A percentile compares a stretch with the other conserved stretches of the same genome.
Conservation (phyloP, 805 yeast species). For the Helenozyma baotianmanensis region DNA sequence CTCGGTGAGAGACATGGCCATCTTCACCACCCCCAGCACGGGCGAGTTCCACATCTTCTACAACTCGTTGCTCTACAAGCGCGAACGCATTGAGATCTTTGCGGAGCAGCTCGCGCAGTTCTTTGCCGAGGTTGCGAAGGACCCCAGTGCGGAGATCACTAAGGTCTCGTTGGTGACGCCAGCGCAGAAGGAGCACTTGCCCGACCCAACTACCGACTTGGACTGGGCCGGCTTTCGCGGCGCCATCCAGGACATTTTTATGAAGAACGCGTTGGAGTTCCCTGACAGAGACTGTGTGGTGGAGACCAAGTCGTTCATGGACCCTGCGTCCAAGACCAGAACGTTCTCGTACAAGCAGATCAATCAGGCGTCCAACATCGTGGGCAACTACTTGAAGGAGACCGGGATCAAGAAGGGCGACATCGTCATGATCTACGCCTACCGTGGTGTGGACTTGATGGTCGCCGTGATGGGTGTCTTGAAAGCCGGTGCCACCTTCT, state of each 20-base stretch:
- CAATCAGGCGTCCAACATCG: constrained; percentile 86
- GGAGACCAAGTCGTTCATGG: constrained; percentile 75
- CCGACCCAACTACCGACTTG: constrained; percentile 81
- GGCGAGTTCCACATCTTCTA: constrained; percentile 48
- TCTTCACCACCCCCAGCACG: constrained; percentile 33
- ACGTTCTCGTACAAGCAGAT: constrained; percentile 82
- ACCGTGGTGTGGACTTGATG: constrained; percentile 94
- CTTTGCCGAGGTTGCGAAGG: constrained; percentile 28
- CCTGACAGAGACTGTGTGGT: constrained; percentile 91
- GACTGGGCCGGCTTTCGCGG: constrained; percentile 93
- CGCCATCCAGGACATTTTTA: constrained; percentile 94
- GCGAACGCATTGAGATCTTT: constrained; percentile 62
- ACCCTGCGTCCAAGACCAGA: constrained; percentile 53
- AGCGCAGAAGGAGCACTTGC: constrained; percentile 58
- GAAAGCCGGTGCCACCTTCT: constrained; percentile 98
- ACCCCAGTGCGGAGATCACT: constrained; percentile 46
- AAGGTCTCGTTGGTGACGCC: constrained; percentile 63
- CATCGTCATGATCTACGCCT: constrained; percentile 95
- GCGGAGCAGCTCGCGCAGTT: constrained; percentile 70
- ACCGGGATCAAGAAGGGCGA: constrained; percentile 88
- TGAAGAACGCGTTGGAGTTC: constrained; percentile 73
- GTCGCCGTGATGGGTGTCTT: constrained; percentile 96
- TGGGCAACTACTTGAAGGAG: constrained; percentile 79
- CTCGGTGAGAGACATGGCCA: constrained; percentile 60
- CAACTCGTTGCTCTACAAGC: constrained; percentile 71